These are phyloP conservation scores for Fusarium redolens DNA, from an alignment of 2,329 filamentous ascomycete genomes.

Conservation along the genomic window DNA sequence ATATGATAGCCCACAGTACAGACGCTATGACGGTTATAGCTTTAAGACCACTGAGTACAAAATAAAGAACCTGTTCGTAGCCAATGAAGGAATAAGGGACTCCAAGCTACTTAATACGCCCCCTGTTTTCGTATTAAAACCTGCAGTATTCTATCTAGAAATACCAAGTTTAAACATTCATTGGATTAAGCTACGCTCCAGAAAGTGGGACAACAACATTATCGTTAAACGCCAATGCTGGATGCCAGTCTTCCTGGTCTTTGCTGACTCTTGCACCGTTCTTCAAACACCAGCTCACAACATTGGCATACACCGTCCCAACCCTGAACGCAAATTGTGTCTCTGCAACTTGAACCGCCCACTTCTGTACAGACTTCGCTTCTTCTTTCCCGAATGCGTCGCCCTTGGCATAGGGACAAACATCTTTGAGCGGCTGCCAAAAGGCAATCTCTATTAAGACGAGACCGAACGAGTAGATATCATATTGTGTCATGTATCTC, in stretches of 20 bases:
- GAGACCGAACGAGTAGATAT: fast-evolving
- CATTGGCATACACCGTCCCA: background rate
- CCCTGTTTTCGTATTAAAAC: no score
- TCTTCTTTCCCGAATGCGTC: fast-evolving
- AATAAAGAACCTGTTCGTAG: no score
- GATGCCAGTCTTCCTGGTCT: background rate
- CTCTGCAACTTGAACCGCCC: fast-evolving
- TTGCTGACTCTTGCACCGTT: background rate
- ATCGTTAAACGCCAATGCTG: background rate
- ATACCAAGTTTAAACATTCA: no score
- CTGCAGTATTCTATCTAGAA: no score
- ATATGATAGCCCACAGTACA: no score
- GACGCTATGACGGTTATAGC: no score
- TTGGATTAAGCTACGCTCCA: no score
- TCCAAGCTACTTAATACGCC: no score
- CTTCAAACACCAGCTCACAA: background rate
- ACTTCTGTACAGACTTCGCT: background rate
- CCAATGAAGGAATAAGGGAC: no score
- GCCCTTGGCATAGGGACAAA: background rate
- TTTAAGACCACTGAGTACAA: no score
- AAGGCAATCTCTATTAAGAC: background rate
- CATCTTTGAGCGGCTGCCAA: background rate
- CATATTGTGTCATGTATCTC: background rate
- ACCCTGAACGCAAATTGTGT: background rate
- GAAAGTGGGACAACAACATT: background rate